Conservation (phyloP, 768 basidiomycete species). For the Pisolithus albus region DNA sequence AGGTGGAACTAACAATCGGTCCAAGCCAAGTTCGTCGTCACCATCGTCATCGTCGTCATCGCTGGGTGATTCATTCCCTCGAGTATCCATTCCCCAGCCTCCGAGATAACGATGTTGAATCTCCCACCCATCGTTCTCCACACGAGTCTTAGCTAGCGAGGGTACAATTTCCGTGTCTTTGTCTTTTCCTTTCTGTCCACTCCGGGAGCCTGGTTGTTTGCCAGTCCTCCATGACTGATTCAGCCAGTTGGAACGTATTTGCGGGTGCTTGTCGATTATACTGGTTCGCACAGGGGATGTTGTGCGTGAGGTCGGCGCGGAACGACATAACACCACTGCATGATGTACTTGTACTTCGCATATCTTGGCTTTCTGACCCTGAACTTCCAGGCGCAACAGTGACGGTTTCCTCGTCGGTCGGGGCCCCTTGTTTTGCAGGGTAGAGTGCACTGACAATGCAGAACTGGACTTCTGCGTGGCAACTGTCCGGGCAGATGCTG, state of each 20-base stretch:
- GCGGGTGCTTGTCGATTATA: conserved; percentile 14
- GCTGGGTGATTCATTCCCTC: conserved; percentile 10
- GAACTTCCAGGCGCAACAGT: conserved; percentile 28
- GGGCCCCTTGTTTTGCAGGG: conserved; percentile 13
- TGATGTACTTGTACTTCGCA: conserved; percentile 36
- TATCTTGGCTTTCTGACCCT: conserved; percentile 22
- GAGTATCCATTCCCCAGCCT: conserved; percentile 26
- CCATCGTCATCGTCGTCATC: conserved; percentile 34
- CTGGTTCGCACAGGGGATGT: conserved; percentile 36
- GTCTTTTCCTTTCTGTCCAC: conserved; percentile 22
- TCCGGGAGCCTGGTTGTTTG: conserved; percentile 10
- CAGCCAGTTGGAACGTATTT: conserved; percentile 8
- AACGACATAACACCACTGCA: conserved; percentile 58
- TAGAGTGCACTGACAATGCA: conserved; percentile 21
- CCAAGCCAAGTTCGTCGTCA: conserved; percentile 57
- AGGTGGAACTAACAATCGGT: conserved; percentile 60
- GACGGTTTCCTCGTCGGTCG: conserved; percentile 20
- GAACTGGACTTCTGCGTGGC: conserved; percentile 20
- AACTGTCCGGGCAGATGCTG: conserved; percentile 17
- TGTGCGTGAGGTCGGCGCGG: conserved; percentile 61
- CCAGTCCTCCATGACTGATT: conserved; percentile 22
- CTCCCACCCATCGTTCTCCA: conserved; percentile 53
- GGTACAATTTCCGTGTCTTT: conserved; percentile 41
- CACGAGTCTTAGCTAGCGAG: conserved; percentile 51
- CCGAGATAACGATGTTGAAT: conserved; percentile 29